phyloP scores from a whole-genome alignment of 2,329 filamentous ascomycete genomes.

The Venturia pyrina region DNA sequence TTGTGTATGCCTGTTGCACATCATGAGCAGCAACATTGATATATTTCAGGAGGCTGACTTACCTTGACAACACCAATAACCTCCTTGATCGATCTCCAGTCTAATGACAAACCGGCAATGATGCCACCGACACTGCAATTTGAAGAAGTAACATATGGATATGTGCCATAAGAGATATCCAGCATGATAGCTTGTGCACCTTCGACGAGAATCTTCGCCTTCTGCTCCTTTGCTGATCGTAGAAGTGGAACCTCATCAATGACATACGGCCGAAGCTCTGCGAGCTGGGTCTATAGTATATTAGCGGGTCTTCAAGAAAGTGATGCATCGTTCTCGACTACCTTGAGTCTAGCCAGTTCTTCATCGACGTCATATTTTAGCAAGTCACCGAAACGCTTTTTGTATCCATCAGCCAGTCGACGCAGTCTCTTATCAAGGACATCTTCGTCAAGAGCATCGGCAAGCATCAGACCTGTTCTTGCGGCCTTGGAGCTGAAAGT shows the following conservation, averaged over 20 bases:
- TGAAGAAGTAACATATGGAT: slow-evolving; percentile 11
- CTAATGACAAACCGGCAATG: slow-evolving; percentile 52
- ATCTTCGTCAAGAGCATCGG: slow-evolving; percentile 57
- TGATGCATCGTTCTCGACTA: slow-evolving; percentile 18
- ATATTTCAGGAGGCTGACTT: slow-evolving; percentile 19
- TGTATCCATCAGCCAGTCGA: slow-evolving; percentile 50
- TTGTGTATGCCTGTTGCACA: slow-evolving; percentile 36
- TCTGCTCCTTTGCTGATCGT: slow-evolving; percentile 47
- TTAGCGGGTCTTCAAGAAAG: background rate
- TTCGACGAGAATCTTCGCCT: slow-evolving; percentile 56
- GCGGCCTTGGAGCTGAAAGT: slow-evolving; percentile 54
- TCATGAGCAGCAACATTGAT: background rate
- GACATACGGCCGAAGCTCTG: slow-evolving; percentile 48
- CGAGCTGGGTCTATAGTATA: slow-evolving; percentile 38
- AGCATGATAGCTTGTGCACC: slow-evolving; percentile 61
- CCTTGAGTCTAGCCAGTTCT: slow-evolving; percentile 54
- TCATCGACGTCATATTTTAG: slow-evolving; percentile 59
- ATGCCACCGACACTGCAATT: slow-evolving; percentile 50
- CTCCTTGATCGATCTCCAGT: slow-evolving; percentile 50
- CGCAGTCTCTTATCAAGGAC: slow-evolving; percentile 58
- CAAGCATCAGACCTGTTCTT: slow-evolving; percentile 55
- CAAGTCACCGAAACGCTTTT: slow-evolving; percentile 59
- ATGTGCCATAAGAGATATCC: slow-evolving; percentile 49
- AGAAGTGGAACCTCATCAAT: slow-evolving; percentile 60
- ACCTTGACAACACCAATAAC: slow-evolving; percentile 59